phyloP scores from a whole-genome alignment of 768 basidiomycete genomes.

The Lepiota subincarnata region DNA sequence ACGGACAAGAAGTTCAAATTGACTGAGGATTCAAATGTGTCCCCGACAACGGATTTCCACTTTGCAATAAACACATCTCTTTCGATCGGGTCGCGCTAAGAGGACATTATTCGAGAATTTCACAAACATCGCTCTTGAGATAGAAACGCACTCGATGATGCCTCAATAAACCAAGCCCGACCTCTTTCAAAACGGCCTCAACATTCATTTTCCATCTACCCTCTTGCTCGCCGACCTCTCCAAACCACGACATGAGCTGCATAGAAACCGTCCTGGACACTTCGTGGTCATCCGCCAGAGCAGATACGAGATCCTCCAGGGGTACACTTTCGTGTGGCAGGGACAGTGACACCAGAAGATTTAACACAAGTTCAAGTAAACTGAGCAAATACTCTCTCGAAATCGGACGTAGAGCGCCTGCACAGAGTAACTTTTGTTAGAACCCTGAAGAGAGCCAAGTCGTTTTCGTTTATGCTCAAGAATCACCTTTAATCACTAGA shows the following conservation, averaged over 20 bases:
- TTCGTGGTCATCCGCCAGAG: slow-evolving; percentile 72
- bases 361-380: slow-evolving; percentile 74
- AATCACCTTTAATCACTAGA: slow-evolving; percentile 63
- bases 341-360: slow-evolving; percentile 61
- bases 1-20: slow-evolving; percentile 69
- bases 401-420: slow-evolving; percentile 74
- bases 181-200: slow-evolving; percentile 57
- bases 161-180: slow-evolving; percentile 74
- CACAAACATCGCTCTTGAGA: not conserved
- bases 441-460: not conserved
- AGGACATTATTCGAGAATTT: not conserved
- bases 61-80: slow-evolving; percentile 52
- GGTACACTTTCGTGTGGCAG: slow-evolving; percentile 48
- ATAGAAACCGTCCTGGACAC: slow-evolving; percentile 53
- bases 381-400: slow-evolving; percentile 59
- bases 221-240: slow-evolving; percentile 38
- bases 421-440: not conserved
- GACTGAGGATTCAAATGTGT: slow-evolving; percentile 64
- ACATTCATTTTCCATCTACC: slow-evolving; percentile 67
- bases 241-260: slow-evolving; percentile 85
- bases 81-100: slow-evolving; percentile 55
- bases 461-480: not conserved
- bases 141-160: slow-evolving; percentile 44
- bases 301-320: slow-evolving; percentile 52
- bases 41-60: slow-evolving; percentile 78